Conservation (phyloP, 495 filamentous ascomycete species). For the Xylaria curta region DNA sequence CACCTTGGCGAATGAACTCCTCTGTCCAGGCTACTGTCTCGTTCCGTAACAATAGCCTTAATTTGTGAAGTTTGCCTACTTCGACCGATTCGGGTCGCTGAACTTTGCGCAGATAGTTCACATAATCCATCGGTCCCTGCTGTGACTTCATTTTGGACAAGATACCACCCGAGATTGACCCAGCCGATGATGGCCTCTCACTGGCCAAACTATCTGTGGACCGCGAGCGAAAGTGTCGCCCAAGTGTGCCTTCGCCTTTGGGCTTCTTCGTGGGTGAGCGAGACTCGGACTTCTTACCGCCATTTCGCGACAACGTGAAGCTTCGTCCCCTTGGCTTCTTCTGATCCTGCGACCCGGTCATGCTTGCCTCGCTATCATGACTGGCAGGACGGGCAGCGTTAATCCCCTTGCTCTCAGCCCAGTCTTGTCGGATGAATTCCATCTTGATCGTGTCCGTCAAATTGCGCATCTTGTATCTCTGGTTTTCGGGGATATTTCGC, state of each 20-base stretch:
- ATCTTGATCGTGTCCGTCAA: constrained; percentile 89
- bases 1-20: constrained; percentile 83
- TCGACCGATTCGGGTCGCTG: constrained; percentile 82
- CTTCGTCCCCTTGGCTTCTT: constrained; percentile 76
- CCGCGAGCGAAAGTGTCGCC: constrained; percentile 57
- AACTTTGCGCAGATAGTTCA: constrained; percentile 77
- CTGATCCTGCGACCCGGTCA: constrained; percentile 37
- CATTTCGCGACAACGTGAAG: constrained; percentile 72
- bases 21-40: constrained; percentile 96
- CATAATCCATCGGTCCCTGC: constrained; percentile 76
- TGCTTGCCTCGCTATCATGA: constrained; percentile 42
- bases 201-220: constrained; percentile 58
- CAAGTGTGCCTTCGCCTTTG: constrained; percentile 57
- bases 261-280: constrained; percentile 58
- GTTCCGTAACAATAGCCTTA: constrained; percentile 87
- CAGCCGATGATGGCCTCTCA: constrained; percentile 53
- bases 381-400: constrained; percentile 42
- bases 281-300: constrained; percentile 46
- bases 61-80: constrained; percentile 92
- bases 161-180: constrained; percentile 44
- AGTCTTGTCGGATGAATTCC: constrained; percentile 91
- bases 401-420: constrained; percentile 64
- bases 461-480: constrained; percentile 90
- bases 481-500: constrained; percentile 89
- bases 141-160: constrained; percentile 61